Percentiles rank a stretch among this genome's conserved stretches.
Evolutionary conservation across 768 basidiomycete species (phyloP).

Genomic region (Ramaria sp.): DNA sequence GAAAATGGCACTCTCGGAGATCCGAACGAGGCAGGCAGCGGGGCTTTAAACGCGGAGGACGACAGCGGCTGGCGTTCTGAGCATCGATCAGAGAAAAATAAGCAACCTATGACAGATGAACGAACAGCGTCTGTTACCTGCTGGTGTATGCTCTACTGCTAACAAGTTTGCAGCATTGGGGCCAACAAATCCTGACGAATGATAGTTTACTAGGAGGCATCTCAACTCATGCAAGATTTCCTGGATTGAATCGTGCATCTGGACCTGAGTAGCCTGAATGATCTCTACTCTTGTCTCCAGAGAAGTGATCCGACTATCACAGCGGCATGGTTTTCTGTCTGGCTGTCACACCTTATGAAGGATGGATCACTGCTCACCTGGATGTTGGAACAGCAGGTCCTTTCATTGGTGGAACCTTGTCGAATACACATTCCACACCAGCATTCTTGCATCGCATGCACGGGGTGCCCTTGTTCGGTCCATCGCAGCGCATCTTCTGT

Average conservation of each 20-base stretch:
- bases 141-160: neutral
- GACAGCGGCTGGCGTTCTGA: neutral
- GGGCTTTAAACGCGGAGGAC: neutral
- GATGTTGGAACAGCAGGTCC: neutral
- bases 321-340: neutral
- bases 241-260: conserved; percentile 4
- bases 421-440: conserved; percentile 5
- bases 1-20: neutral
- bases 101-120: neutral
- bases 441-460: conserved; percentile 5
- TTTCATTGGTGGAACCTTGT: conserved; percentile 4
- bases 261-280: conserved; percentile 1
- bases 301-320: neutral
- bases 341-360: neutral
- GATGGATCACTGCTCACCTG: neutral
- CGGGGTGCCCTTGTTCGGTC: neutral
- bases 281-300: neutral
- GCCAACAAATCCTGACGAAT: neutral
- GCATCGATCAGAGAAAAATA: neutral
- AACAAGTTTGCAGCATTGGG: neutral
- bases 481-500: conserved; percentile 8
- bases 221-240: conserved; percentile 4
- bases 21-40: neutral
- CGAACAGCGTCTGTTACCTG: neutral
- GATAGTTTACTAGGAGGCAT: neutral